These are phyloP conservation scores for Nectriaceae sp. DNA, from an alignment of 2,329 filamentous ascomycete genomes.

Conservation along the genomic window DNA sequence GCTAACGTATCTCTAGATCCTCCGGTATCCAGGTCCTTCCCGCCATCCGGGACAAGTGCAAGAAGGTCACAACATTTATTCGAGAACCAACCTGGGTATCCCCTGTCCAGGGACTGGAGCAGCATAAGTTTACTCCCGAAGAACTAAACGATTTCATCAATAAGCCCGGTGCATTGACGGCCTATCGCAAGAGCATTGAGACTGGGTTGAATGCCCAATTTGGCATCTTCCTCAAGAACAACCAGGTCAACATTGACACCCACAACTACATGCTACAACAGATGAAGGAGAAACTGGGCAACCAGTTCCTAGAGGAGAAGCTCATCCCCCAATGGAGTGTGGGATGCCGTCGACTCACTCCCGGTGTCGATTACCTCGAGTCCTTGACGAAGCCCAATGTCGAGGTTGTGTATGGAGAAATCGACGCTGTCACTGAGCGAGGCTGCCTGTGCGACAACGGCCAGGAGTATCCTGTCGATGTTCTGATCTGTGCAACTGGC, in stretches of 20 bases:
- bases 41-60: constrained; percentile 41
- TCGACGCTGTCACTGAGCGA: constrained; percentile 41
- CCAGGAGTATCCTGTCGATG: constrained; percentile 53
- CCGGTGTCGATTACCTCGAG: constrained; percentile 51
- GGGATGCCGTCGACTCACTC: constrained; percentile 52
- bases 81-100: constrained; percentile 53
- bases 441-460: constrained; percentile 50
- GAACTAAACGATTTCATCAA: constrained; percentile 42
- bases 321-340: constrained; percentile 53
- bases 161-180: constrained; percentile 39
- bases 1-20: constrained; percentile 19
- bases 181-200: constrained; percentile 47
- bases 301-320: constrained; percentile 51
- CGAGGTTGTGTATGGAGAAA: constrained; percentile 43
- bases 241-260: constrained; percentile 40
- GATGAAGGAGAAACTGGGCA: constrained; percentile 40
- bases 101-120: constrained; percentile 42
- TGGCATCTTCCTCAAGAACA: constrained; percentile 46
- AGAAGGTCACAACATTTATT: constrained; percentile 50
- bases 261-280: constrained; percentile 40
- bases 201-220: constrained; percentile 48
- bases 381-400: constrained; percentile 49
- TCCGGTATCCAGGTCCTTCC: constrained; percentile 51
- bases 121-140: constrained; percentile 42
- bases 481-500: constrained; percentile 59